phyloP scores from a whole-genome alignment of 2,329 filamentous ascomycete species.

The Penicillium glabrum region DNA sequence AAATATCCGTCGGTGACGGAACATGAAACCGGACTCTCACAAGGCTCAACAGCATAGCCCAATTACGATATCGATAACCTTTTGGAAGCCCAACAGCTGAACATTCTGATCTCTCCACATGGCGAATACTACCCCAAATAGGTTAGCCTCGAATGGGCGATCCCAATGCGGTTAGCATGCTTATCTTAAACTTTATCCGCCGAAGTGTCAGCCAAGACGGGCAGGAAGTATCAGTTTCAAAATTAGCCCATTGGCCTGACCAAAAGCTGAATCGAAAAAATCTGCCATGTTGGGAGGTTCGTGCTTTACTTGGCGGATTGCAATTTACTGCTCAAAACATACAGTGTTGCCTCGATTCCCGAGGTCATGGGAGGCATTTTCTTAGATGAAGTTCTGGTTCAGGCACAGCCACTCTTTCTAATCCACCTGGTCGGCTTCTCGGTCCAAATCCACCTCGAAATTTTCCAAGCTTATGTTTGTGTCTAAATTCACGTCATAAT shows the following conservation, averaged over 20 bases:
- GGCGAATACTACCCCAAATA: not conserved
- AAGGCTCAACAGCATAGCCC: not conserved
- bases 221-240: not conserved
- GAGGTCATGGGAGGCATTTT: too few relatives aligned
- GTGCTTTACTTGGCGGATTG: too few relatives aligned
- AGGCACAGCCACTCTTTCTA: too few relatives aligned
- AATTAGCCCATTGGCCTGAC: not conserved
- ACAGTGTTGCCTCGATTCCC: too few relatives aligned
- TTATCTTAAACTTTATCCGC: not conserved
- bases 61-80: too few relatives aligned
- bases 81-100: not conserved
- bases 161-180: not conserved
- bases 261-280: not conserved
- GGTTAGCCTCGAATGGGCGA: not conserved
- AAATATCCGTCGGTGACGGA: not conserved
- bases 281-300: too few relatives aligned
- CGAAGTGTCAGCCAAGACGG: not conserved
- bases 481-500: too few relatives aligned
- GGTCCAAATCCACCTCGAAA: too few relatives aligned
- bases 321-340: too few relatives aligned
- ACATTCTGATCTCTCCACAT: not conserved
- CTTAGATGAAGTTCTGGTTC: too few relatives aligned
- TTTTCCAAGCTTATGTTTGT: too few relatives aligned
- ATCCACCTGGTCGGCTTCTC: too few relatives aligned
- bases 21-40: not conserved